phyloP scores from a whole-genome alignment of 495 filamentous ascomycete species.

The Neurospora discreta region DNA sequence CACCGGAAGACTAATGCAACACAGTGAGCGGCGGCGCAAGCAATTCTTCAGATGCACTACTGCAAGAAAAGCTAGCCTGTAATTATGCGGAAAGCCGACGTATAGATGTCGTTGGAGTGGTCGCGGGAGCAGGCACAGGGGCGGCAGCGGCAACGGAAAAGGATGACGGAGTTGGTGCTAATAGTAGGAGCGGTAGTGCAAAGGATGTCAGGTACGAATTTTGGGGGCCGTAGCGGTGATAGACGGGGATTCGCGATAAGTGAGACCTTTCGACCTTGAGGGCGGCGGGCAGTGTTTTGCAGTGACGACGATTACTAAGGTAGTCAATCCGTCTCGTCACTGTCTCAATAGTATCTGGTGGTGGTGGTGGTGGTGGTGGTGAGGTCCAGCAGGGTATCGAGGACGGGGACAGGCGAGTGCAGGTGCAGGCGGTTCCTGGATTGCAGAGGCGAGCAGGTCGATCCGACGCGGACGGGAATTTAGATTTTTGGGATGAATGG shows the following conservation, averaged over 20 bases:
- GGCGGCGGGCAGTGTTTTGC: neutral
- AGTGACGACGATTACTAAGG: neutral
- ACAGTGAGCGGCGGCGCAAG: neutral
- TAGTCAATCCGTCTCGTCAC: neutral
- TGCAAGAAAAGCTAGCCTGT: neutral
- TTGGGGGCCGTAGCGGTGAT: neutral
- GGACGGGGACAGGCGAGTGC: neutral
- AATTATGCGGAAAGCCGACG: neutral
- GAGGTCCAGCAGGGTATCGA: neutral
- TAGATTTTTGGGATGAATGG: neutral
- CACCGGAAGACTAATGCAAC: conserved; percentile 1
- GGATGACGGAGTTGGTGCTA: neutral
- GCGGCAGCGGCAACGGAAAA: neutral
- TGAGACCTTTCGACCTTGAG: neutral
- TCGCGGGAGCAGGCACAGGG: neutral
- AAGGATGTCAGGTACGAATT: neutral
- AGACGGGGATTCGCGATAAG: neutral
- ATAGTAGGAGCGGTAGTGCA: neutral
- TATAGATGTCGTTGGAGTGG: neutral
- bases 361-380: neutral
- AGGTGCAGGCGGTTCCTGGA: neutral
- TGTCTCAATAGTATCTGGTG: neutral
- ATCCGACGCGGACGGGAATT: neutral
- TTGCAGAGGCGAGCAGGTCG: neutral
- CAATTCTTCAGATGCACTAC: neutral